Evolutionary conservation across 208 protist genomes (phyloP), one percentile per base, ranked within the genome.

Genomic region (Leishmania turanica): DNA sequence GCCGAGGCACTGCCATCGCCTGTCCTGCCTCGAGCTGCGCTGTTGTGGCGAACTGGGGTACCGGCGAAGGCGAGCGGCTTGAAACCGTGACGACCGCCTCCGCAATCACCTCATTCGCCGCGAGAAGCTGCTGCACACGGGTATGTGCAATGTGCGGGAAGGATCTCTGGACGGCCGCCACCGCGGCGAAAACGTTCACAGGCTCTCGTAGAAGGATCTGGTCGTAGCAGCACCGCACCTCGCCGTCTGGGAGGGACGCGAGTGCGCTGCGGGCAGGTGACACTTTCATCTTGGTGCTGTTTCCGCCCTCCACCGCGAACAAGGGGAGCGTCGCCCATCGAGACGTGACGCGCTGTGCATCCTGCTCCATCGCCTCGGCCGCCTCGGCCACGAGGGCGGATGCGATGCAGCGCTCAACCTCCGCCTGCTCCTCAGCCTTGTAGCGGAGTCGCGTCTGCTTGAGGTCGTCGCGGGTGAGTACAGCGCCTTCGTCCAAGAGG

Each of bases 191-290:
- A 47, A 88, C 65, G 80, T 93, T 84, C 1, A 89, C 84, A 15
- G 92, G 89, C 79, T 95, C 92, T 45, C 93, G 82, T 54, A 97
- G 81, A 56, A 97, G 80, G 6, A 93, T 72, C 34, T 86, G 70
- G 49, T 97, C 92, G 70, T 89, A 94, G 19, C 70, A 42, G 24
- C 83, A 73, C 42, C 85, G 56, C n/a, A 69, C 42, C 34, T 11
- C 60, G 40, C 8, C n/a, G 9, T 19, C 51, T n/a, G 37, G 72
- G 51, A 62, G 51, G 19, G 72, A 42, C 15, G 31, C n/a, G 3
- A 53, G 21, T 73, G 68, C 42, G 27, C 68, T 17, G 68, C 3
- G 40, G 68, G 27, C 31, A 15, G 68, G 5, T 31, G 68, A 8
- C 68, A 40, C 27, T 37, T 60, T 45, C 19, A 76, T 34, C 47